A percentile compares a stretch with the other conserved stretches of the same genome.
These are phyloP conservation scores for Alternaria sp. DNA, from an alignment of 2,329 filamentous ascomycete genomes.

Conservation along the genomic window DNA sequence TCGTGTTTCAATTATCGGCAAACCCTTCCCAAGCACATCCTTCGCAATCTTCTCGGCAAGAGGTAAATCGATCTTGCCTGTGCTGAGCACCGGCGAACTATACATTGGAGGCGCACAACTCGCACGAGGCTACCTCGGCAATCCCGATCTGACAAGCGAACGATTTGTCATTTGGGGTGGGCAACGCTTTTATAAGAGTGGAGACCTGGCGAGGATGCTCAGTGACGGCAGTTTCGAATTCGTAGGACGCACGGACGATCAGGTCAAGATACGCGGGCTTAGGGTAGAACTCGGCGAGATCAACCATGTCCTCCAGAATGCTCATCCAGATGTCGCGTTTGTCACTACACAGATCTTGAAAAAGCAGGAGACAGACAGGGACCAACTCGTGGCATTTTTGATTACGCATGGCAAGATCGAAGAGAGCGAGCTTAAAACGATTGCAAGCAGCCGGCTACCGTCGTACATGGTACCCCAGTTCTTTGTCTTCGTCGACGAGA, in stretches of 20 bases:
- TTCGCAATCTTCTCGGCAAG: slow-evolving; percentile 47
- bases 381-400: slow-evolving; percentile 48
- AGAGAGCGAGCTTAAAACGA: slow-evolving; percentile 19
- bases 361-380: slow-evolving; percentile 31
- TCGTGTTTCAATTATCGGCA: slow-evolving; percentile 51
- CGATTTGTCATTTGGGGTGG: slow-evolving; percentile 39
- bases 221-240: slow-evolving; percentile 49
- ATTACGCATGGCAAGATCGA: slow-evolving; percentile 4
- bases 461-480: slow-evolving; percentile 50
- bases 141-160: slow-evolving; percentile 37
- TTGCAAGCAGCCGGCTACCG: slow-evolving; percentile 34
- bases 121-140: slow-evolving; percentile 53
- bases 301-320: slow-evolving; percentile 36
- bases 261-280: slow-evolving; percentile 50
- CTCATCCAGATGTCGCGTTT: slow-evolving; percentile 26
- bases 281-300: slow-evolving; percentile 50
- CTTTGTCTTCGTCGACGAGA: slow-evolving; percentile 38
- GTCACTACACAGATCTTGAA: slow-evolving; percentile 44
- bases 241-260: slow-evolving; percentile 48
- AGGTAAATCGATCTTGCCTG: slow-evolving; percentile 42
- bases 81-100: slow-evolving; percentile 53
- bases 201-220: slow-evolving; percentile 49
- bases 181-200: slow-evolving; percentile 47
- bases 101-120: slow-evolving; percentile 56
- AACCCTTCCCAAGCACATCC: slow-evolving; percentile 50